A percentile compares a stretch with the other conserved stretches of the same genome.
phyloP scores from a whole-genome alignment of 2,329 filamentous ascomycete species.

The Ophiosphaerella narmari region DNA sequence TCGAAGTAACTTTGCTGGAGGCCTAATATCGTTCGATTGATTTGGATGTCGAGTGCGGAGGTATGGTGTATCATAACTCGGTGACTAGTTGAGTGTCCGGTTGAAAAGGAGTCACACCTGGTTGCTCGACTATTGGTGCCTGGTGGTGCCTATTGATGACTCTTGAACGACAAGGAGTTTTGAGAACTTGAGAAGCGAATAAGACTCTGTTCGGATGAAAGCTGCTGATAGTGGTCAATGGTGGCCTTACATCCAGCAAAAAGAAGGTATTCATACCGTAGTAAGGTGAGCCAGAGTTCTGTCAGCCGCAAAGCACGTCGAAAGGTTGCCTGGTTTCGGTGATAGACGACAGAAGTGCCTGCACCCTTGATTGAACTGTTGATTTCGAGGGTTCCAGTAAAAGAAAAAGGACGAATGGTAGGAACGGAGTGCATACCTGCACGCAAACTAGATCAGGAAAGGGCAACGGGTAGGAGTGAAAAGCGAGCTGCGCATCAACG shows the following conservation, averaged over 20 bases:
- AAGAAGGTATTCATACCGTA: constrained; percentile 26
- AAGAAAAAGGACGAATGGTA: constrained; percentile 20
- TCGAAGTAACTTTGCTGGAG: too few relatives aligned
- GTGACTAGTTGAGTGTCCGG: not conserved
- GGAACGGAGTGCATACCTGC: constrained; percentile 7
- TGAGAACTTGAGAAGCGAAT: constrained; percentile 9
- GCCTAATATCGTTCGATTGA: too few relatives aligned
- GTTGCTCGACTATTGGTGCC: constrained; percentile 18
- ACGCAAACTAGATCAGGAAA: constrained; percentile 23
- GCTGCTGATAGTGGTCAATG: constrained; percentile 11
- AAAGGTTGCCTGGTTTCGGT: constrained; percentile 14
- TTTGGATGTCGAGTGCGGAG: too few relatives aligned
- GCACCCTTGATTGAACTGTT: constrained; percentile 29
- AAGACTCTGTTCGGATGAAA: not conserved
- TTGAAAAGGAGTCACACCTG: constrained; percentile 15
- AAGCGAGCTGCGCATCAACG: constrained; percentile 27
- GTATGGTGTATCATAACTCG: too few relatives aligned
- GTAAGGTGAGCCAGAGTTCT: constrained; percentile 11
- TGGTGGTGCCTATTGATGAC: constrained; percentile 9
- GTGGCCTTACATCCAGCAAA: constrained; percentile 14
- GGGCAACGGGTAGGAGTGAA: constrained; percentile 23
- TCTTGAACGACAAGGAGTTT: constrained; percentile 8
- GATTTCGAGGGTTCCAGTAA: constrained; percentile 22
- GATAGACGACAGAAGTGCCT: constrained; percentile 21
- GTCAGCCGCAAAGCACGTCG: constrained; percentile 19